These are phyloP conservation scores for Amniculicola lignicola DNA, from an alignment of 495 filamentous ascomycete genomes.

Conservation along the genomic window DNA sequence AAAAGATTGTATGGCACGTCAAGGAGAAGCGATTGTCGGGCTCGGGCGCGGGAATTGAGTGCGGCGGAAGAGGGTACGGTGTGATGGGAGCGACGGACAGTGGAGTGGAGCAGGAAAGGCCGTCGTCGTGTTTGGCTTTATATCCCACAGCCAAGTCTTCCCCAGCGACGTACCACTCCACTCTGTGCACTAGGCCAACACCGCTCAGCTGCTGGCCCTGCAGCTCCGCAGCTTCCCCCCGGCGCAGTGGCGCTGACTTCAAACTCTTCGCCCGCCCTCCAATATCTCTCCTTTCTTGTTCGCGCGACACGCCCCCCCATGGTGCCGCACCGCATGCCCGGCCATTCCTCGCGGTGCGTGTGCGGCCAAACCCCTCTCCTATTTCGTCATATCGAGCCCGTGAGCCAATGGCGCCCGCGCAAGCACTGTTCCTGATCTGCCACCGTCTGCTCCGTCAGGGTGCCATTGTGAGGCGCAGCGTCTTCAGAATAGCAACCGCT, in stretches of 20 bases:
- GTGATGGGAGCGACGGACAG: background rate
- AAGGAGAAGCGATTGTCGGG: slow-evolving; percentile 22
- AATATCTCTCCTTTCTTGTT: slow-evolving; percentile 22
- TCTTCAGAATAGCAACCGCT: slow-evolving; percentile 30
- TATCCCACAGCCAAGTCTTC: slow-evolving; percentile 26
- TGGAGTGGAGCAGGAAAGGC: slow-evolving; percentile 18
- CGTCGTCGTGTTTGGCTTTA: slow-evolving; percentile 31
- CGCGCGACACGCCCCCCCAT: background rate
- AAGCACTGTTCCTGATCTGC: slow-evolving; percentile 18
- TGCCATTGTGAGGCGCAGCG: slow-evolving; percentile 24
- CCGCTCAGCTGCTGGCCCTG: slow-evolving; percentile 24
- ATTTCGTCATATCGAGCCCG: slow-evolving; percentile 23
- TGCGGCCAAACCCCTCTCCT: slow-evolving; percentile 17
- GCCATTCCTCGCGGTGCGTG: background rate
- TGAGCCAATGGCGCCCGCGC: background rate
- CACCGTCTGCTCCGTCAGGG: slow-evolving; percentile 8
- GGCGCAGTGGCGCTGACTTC: slow-evolving; percentile 17
- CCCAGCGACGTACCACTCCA: slow-evolving; percentile 21
- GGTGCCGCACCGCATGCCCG: slow-evolving; percentile 15
- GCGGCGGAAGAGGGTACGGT: background rate
- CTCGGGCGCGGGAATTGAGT: background rate
- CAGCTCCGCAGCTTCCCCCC: background rate
- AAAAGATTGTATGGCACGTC: slow-evolving; percentile 11
- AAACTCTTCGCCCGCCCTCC: slow-evolving; percentile 17
- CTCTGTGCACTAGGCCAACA: slow-evolving; percentile 1